Conservation (phyloP, 179 eudicot species). For the Beta macrorhiza region DNA sequence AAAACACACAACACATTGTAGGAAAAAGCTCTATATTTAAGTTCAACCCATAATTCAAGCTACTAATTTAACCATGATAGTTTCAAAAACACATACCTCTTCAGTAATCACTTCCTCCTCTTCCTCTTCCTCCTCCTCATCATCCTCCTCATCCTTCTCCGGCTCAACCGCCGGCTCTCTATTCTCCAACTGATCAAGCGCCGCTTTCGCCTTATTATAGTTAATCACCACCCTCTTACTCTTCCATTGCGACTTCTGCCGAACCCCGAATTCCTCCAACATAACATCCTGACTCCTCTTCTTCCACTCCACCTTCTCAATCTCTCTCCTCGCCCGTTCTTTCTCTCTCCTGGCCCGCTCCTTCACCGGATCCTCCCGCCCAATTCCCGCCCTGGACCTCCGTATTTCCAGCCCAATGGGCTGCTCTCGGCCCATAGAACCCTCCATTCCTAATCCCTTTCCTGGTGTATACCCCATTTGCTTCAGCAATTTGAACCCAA, state of each 20-base stretch:
- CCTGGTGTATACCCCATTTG: slow-evolving; percentile 94
- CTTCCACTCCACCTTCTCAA: slow-evolving; percentile 36
- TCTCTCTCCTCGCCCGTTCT: slow-evolving; percentile 57
- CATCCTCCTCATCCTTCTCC: slow-evolving; percentile 43
- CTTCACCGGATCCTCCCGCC: slow-evolving; percentile 70
- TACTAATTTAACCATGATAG: neutral
- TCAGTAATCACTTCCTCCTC: slow-evolving; percentile 74
- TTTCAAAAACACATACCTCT: slow-evolving; percentile 48
- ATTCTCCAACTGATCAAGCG: slow-evolving; percentile 71
- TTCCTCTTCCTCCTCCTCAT: slow-evolving; percentile 50
- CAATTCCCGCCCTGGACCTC: slow-evolving; percentile 75
- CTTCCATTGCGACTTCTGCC: slow-evolving; percentile 68
- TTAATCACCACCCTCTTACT: slow-evolving; percentile 44
- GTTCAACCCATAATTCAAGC: no score
- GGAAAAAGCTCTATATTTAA: neutral
- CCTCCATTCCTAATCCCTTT: slow-evolving; percentile 65
- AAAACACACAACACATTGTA: neutral
- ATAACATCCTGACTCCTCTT: slow-evolving; percentile 50
- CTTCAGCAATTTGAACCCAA: slow-evolving; percentile 74
- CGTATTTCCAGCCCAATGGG: slow-evolving; percentile 73
- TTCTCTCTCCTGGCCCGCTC: slow-evolving; percentile 66
- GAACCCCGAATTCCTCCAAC: slow-evolving; percentile 58
- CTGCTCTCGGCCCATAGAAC: slow-evolving; percentile 54
- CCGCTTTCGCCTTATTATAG: slow-evolving; percentile 70
- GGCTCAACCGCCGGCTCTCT: slow-evolving; percentile 54